Evolutionary conservation across 1,139 yeast genomes (phyloP).

Genomic region (Saccharomyces hybrid): DNA sequence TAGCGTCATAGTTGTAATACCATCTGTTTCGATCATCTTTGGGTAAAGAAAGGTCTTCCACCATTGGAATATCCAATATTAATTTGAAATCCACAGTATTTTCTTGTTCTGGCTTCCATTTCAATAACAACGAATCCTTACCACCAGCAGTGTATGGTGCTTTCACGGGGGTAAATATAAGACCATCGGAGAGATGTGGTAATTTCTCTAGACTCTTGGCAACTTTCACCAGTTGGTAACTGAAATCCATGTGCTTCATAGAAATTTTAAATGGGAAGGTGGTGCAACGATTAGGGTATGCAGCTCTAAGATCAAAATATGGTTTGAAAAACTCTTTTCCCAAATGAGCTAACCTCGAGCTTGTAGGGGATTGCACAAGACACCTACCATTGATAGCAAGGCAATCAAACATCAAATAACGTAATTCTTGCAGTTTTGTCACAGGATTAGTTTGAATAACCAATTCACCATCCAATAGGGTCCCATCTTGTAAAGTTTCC

Average conservation of each 20-base stretch:
- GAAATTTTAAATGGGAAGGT: slow-evolving; percentile 80
- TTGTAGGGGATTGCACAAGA: slow-evolving; percentile 61
- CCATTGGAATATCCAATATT: slow-evolving; percentile 56
- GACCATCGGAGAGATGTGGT: slow-evolving; percentile 88
- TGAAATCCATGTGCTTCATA: slow-evolving; percentile 78
- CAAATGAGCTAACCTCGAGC: slow-evolving; percentile 79
- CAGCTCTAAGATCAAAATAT: slow-evolving; percentile 57
- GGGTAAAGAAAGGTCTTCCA: slow-evolving; percentile 61
- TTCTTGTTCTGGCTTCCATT: slow-evolving; percentile 97
- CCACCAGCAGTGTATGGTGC: slow-evolving; percentile 76
- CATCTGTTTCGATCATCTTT: slow-evolving; percentile 66
- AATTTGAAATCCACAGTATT: slow-evolving; percentile 85
- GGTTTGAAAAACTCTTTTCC: slow-evolving; percentile 80
- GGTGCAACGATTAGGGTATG: slow-evolving; percentile 64
- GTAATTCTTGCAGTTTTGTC: slow-evolving; percentile 51
- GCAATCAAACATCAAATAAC: slow-evolving; percentile 87
- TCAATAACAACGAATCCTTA: slow-evolving; percentile 71
- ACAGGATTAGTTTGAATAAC: slow-evolving; percentile 47
- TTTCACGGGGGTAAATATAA: slow-evolving; percentile 85
- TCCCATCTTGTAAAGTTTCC: slow-evolving; percentile 66
- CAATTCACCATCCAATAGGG: slow-evolving; percentile 88
- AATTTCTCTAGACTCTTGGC: slow-evolving; percentile 63
- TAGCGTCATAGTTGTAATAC: slow-evolving; percentile 72
- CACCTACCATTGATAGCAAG: slow-evolving; percentile 71
- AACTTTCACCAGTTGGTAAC: slow-evolving; percentile 74